Evolutionary conservation across 1,284 basidiomycete genomes (phyloP).

Genomic region (Fomitiporia mediterranea): DNA sequence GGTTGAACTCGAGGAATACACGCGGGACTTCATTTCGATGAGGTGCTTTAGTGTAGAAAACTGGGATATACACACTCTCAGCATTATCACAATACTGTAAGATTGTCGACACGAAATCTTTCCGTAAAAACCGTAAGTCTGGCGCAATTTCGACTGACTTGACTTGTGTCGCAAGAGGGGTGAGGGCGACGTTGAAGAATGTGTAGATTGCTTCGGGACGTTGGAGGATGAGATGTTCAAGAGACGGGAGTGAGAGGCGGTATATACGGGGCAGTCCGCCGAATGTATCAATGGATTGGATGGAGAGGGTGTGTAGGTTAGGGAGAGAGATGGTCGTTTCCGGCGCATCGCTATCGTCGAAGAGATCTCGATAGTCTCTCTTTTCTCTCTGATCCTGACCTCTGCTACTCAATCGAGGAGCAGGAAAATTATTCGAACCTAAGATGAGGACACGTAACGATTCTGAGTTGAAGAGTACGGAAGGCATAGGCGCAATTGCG

Average conservation of each 20-base stretch:
- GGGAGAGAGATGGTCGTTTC: constrained; percentile 4
- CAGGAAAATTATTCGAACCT: constrained; percentile 1
- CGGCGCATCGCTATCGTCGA: neutral
- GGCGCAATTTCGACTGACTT: neutral
- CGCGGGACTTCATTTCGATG: neutral
- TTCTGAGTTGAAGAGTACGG: neutral
- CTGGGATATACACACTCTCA: constrained; percentile 5
- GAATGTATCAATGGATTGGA: constrained; percentile 2
- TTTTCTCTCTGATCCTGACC: too few relatives aligned
- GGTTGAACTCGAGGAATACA: neutral
- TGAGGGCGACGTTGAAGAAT: constrained; percentile 4
- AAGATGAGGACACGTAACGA: constrained; percentile 10
- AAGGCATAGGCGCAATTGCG: neutral
- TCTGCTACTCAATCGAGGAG: neutral
- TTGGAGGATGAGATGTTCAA: constrained; percentile 1
- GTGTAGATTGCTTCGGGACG: constrained; percentile 9
- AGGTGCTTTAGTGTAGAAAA: neutral
- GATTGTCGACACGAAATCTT: constrained; percentile 9
- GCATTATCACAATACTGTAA: constrained; percentile 3
- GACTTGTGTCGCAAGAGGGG: neutral
- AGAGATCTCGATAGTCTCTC: neutral
- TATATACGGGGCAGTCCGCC: neutral
- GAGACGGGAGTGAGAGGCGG: constrained; percentile 6
- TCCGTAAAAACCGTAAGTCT: constrained; percentile 7
- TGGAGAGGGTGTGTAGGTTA: constrained; percentile 14